Evolutionary conservation across 371 early-diverging fungal species (phyloP).

Genomic region (Syncephalastrum monosporum): DNA sequence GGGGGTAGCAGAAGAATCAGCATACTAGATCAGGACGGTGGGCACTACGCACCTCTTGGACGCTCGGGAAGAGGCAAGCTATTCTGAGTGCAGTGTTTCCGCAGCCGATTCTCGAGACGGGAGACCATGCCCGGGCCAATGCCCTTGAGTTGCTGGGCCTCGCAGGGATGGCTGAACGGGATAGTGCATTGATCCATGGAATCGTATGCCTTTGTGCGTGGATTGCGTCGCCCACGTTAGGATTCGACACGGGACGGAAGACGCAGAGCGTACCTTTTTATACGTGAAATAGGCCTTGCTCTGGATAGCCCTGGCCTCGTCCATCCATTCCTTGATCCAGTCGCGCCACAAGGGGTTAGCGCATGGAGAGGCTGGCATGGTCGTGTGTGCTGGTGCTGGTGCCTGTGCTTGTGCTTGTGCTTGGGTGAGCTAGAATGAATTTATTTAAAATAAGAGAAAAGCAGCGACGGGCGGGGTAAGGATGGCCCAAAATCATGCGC

Average conservation of each 20-base stretch:
- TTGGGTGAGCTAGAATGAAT: no score
- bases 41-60: not conserved
- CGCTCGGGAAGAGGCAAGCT: constrained; percentile 49
- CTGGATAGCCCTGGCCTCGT: constrained; percentile 30
- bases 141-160: constrained; percentile 55
- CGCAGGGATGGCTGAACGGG: constrained; percentile 49
- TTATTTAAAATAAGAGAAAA: no score
- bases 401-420: no score
- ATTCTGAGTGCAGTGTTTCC: constrained; percentile 53
- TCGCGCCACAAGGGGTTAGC: constrained; percentile 62
- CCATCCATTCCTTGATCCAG: constrained; percentile 69
- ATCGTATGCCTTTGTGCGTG: constrained; percentile 56
- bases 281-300: constrained; percentile 51
- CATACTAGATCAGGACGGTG: no score
- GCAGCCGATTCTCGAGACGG: constrained; percentile 58
- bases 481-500: no score
- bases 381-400: no score
- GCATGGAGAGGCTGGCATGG: constrained; percentile 19
- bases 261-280: constrained; percentile 45
- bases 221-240: not conserved
- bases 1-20: no score
- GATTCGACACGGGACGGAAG: not conserved
- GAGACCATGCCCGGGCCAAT: constrained; percentile 64
- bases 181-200: constrained; percentile 59
- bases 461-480: no score